Conservation (phyloP, 495 filamentous ascomycete genomes). For the Hypoxylon fuscum region DNA sequence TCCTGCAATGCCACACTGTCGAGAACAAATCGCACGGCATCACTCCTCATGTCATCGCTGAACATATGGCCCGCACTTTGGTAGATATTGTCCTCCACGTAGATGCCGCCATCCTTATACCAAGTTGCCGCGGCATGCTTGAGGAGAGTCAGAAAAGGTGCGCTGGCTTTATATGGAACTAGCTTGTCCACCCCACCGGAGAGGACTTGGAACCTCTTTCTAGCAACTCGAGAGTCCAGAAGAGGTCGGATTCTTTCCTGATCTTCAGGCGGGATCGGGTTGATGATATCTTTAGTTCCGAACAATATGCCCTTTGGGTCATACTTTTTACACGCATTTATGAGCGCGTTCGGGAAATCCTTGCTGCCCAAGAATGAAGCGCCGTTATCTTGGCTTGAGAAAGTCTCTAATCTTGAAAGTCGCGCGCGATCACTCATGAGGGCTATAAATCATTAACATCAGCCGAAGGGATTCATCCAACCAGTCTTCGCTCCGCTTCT, state of each 20-base stretch:
- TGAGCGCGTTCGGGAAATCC: constrained; percentile 75
- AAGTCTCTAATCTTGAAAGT: constrained; percentile 73
- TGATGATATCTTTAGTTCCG: constrained; percentile 54
- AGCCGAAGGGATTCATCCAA: neutral
- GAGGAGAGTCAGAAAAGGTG: constrained; percentile 76
- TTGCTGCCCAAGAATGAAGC: constrained; percentile 74
- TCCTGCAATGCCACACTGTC: constrained; percentile 54
- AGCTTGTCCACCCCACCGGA: constrained; percentile 82
- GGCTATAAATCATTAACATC: constrained; percentile 40
- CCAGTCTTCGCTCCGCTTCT: neutral
- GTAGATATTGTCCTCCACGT: constrained; percentile 78
- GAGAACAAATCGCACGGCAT: constrained; percentile 72
- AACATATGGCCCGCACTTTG: constrained; percentile 77
- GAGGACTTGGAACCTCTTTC: constrained; percentile 81
- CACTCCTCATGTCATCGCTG: constrained; percentile 74
- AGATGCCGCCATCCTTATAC: constrained; percentile 66
- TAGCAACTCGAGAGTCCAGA: constrained; percentile 62
- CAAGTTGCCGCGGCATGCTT: constrained; percentile 66
- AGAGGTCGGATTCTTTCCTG: constrained; percentile 56
- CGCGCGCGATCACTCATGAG: constrained; percentile 81
- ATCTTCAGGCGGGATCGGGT: constrained; percentile 13
- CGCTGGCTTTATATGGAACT: constrained; percentile 77
- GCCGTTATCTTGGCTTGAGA: constrained; percentile 59
- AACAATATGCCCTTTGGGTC: constrained; percentile 79
- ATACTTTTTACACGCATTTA: constrained; percentile 66